These are phyloP conservation scores for Orbilia oligospora DNA, from an alignment of 2,329 filamentous ascomycete genomes.

Conservation along the genomic window DNA sequence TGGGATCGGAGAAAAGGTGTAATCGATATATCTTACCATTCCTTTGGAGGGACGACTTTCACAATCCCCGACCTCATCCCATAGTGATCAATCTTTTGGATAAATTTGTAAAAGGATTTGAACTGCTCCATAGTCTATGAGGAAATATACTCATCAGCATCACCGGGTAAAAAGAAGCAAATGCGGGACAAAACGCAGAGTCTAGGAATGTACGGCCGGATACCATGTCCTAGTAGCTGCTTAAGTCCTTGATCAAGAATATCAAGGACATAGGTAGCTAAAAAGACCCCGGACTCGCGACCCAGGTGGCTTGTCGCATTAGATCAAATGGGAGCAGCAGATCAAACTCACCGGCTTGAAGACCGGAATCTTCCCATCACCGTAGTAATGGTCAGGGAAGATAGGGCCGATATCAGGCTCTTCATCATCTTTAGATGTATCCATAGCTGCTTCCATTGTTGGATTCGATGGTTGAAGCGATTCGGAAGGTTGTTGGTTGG, in stretches of 20 bases:
- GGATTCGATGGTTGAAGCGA: neutral
- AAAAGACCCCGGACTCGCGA: neutral
- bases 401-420: conserved; percentile 82
- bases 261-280: neutral
- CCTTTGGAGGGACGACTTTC: conserved; percentile 91
- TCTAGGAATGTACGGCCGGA: neutral
- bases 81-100: conserved; percentile 90
- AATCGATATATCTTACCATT: conserved; percentile 79
- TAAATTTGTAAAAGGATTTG: conserved; percentile 90
- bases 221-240: neutral
- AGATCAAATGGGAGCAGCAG: conserved; percentile 21
- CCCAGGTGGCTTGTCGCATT: conserved; percentile 12
- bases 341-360: conserved; percentile 81
- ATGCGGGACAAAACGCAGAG: neutral
- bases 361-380: conserved; percentile 84
- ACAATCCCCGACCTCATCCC: conserved; percentile 98
- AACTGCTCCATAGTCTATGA: conserved; percentile 88
- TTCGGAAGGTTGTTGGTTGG: conserved; percentile 14
- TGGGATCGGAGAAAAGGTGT: too few relatives aligned
- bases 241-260: neutral
- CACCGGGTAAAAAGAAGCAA: neutral
- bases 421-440: conserved; percentile 65
- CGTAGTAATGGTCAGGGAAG: conserved; percentile 89
- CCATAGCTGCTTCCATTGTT: conserved; percentile 11
- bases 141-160: conserved; percentile 9